Percentiles rank a stretch among this genome's conserved stretches.
These are phyloP conservation scores for Chamaenerion angustifolium DNA, from an alignment of 345 rosid species.

Conservation along the genomic window DNA sequence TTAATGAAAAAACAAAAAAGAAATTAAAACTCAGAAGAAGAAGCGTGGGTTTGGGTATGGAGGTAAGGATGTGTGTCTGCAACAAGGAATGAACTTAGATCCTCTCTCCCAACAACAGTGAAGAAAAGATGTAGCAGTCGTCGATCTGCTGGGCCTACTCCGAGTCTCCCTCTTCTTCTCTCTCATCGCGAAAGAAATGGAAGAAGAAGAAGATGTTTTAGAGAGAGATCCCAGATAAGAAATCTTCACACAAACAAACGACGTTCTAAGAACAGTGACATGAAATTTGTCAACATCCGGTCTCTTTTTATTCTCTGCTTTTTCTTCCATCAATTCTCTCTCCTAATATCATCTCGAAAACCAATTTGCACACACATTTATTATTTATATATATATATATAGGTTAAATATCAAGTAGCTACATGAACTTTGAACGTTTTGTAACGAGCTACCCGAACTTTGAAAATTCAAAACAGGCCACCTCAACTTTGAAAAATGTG, in stretches of 20 bases:
- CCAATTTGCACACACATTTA: too few relatives aligned
- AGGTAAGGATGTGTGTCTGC: slow-evolving; percentile 6
- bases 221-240: slow-evolving; percentile 55
- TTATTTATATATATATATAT: too few relatives aligned
- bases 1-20: too few relatives aligned
- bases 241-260: slow-evolving; percentile 63
- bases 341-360: too few relatives aligned
- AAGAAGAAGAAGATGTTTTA: slow-evolving; percentile 13
- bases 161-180: slow-evolving; percentile 7
- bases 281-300: slow-evolving; percentile 92
- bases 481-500: too few relatives aligned
- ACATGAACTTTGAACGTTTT: too few relatives aligned
- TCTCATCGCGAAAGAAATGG: slow-evolving; percentile 5
- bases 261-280: slow-evolving; percentile 79
- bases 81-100: slow-evolving; percentile 47
- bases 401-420: too few relatives aligned
- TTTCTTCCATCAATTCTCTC: too few relatives aligned
- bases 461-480: too few relatives aligned
- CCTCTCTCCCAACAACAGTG: slow-evolving; percentile 16
- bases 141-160: slow-evolving; percentile 70
- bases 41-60: background rate
- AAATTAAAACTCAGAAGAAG: too few relatives aligned
- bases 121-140: slow-evolving; percentile 17
- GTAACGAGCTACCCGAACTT: too few relatives aligned
- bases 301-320: slow-evolving; percentile 18